Conservation (phyloP, 2,329 filamentous ascomycete species). For the Akanthomyces uredinophilus region DNA sequence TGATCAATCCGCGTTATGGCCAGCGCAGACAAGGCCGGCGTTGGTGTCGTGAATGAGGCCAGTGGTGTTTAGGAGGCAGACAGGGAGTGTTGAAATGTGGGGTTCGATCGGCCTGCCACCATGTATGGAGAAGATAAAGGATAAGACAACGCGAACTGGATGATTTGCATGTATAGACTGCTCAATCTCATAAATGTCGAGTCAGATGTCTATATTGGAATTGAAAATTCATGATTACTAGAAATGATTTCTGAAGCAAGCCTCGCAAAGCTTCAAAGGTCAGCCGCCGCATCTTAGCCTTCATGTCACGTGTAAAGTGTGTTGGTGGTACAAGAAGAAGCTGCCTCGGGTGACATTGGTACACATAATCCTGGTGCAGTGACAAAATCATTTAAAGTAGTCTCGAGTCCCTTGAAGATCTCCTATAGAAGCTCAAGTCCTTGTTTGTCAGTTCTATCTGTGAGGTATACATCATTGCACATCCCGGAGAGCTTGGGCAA, state of each 20-base stretch:
- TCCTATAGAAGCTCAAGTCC: too few relatives aligned
- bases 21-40: neutral
- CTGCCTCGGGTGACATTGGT: neutral
- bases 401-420: neutral
- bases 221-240: neutral
- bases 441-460: neutral
- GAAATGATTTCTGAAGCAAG: neutral
- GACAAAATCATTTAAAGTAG: neutral
- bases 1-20: neutral
- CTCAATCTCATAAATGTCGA: neutral
- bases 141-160: too few relatives aligned
- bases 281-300: neutral
- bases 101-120: neutral
- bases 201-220: neutral
- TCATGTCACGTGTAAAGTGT: constrained; percentile 9
- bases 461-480: neutral
- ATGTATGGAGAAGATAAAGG: neutral
- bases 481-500: neutral
- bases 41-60: neutral
- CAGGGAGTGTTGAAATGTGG: neutral
- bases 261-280: too few relatives aligned
- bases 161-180: too few relatives aligned
- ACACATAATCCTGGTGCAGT: neutral
- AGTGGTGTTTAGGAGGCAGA: neutral
- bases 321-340: constrained; percentile 4